A percentile compares a stretch with the other conserved stretches of the same genome.
Conservation (phyloP, 148 eudicot species). For the Vaccinium corymbosum region DNA sequence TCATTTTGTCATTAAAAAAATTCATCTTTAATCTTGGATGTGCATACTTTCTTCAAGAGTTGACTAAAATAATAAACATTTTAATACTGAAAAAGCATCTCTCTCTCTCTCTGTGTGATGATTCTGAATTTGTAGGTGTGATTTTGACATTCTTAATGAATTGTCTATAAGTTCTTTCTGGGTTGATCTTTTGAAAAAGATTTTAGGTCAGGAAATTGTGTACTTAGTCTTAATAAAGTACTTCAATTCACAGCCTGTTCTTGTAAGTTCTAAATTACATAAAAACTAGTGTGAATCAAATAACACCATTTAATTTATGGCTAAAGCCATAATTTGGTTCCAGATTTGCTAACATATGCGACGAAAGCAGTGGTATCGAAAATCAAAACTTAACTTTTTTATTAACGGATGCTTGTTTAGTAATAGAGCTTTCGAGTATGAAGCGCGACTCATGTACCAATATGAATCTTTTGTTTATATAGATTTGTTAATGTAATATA, state of each 20-base stretch:
- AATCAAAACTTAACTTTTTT: neutral
- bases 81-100: neutral
- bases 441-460: too few relatives aligned
- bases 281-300: neutral
- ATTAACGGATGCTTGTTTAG: neutral
- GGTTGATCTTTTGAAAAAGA: neutral
- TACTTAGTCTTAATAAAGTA: neutral
- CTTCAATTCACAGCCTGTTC: neutral
- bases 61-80: constrained; percentile 7
- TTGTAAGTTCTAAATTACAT: neutral
- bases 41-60: neutral
- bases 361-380: neutral
- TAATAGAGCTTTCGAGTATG: too few relatives aligned
- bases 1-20: neutral
- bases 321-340: neutral
- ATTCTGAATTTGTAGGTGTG: constrained; percentile 5
- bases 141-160: constrained; percentile 5
- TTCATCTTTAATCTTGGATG: neutral
- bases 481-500: too few relatives aligned
- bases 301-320: neutral
- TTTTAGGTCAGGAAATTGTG: neutral
- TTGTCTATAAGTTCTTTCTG: neutral
- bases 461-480: too few relatives aligned
- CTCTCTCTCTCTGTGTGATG: constrained; percentile 11
- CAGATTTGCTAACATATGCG: neutral